Base-by-base conservation (phyloP, 2,329 filamentous ascomycete genomes). In the Ascochyta lentis region DNA sequence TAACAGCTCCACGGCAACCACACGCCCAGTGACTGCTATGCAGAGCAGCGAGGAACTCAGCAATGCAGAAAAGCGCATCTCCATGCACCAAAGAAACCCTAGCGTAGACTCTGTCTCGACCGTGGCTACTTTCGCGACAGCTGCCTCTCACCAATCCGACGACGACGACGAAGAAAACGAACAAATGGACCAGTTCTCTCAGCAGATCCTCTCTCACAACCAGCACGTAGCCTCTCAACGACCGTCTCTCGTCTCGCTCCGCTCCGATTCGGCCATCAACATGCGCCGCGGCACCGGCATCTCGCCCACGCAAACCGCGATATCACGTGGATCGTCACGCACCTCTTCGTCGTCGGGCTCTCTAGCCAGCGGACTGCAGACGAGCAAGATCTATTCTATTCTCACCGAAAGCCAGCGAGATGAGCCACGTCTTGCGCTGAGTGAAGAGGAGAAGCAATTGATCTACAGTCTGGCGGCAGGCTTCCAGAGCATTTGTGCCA, bases 91-190 rank as follows among this genome's bases (percentile, higher is more conserved):
- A 15, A 81, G 87, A 47, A 81, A 80, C 19, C 77, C 81, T 34
- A 89, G 86, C 57, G 74, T 76, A n/a, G 83, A 85, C 56, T 88
- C 86, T 0, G 71, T 85, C 9, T 88, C 85, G 10, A 88, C 85
- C 1, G 73, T 83, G 9, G 84, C 83, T 19, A 84, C 84, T 0
- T 89, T 89, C 68, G 85, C 84, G 2, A 89, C 87, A 2, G 87
- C 87, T 5, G 82, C 77, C 3, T 86, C 88, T 71, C 82, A 80
- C 10, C 74, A 70, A 13, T 64, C 60, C 12, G 72, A 75, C 16
- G 73, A 74, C 13, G 72, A 75, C 12, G 72, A 74, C 10, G 71
- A 69, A 10, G 69, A 72, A 7, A 79, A 81, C 24, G 78, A 80
- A 56, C 66, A 70, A 57, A 76, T 71, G 70, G 79, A 72, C 63